Conservation (phyloP, 83 land plant genomes). For the Picea abies region DNA sequence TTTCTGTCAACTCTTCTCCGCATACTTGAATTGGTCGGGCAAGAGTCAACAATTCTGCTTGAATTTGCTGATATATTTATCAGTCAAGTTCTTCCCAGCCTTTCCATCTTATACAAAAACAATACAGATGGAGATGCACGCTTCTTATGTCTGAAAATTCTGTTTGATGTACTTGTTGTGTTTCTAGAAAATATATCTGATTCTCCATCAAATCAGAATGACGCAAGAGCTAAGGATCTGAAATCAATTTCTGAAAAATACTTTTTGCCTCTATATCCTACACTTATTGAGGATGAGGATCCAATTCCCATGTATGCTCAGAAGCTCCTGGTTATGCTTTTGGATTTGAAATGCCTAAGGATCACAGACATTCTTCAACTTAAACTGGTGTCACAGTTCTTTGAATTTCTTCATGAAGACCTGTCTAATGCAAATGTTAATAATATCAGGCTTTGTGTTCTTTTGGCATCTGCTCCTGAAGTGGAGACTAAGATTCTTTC, state of each 20-base stretch:
- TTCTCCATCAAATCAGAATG: constrained; percentile 10
- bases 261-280: constrained; percentile 91
- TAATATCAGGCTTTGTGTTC: constrained; percentile 87
- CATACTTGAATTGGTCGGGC: constrained; percentile 79
- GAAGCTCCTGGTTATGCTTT: constrained; percentile 92
- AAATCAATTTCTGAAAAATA: constrained; percentile 60
- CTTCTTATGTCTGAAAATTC: constrained; percentile 86
- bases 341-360: constrained; percentile 82
- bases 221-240: constrained; percentile 46
- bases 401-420: constrained; percentile 88
- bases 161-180: constrained; percentile 80
- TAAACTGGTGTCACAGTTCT: constrained; percentile 86
- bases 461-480: constrained; percentile 88
- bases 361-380: constrained; percentile 81
- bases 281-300: constrained; percentile 93
- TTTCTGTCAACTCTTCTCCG: constrained; percentile 87
- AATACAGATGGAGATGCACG: constrained; percentile 94
- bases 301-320: constrained; percentile 99
- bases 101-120: constrained; percentile 82
- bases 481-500: constrained; percentile 79
- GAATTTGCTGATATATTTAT: constrained; percentile 54
- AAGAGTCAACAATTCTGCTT: constrained; percentile 65
- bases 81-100: constrained; percentile 74
- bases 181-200: constrained; percentile 63
- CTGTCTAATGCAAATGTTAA: constrained; percentile 88